These are phyloP conservation scores for Ceratobasidium sp. DNA, from an alignment of 1,284 basidiomycete species.

Conservation along the genomic window DNA sequence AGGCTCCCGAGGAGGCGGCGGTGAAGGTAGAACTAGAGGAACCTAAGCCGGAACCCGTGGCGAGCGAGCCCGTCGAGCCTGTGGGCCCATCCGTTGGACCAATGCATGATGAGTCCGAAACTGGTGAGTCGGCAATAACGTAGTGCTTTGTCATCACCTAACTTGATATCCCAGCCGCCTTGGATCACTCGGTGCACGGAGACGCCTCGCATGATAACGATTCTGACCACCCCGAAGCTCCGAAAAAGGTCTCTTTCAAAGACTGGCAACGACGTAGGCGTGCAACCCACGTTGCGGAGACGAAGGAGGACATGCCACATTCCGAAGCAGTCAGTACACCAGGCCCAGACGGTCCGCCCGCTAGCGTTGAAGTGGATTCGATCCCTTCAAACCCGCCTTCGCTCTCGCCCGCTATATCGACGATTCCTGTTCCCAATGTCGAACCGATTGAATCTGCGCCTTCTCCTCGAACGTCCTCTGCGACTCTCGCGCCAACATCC, in stretches of 20 bases:
- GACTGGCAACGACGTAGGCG: constrained; percentile 40
- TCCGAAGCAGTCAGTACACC: background rate
- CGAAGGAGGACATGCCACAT: background rate
- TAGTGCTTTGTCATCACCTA: background rate
- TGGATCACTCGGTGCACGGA: background rate
- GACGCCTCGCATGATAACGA: constrained; percentile 1
- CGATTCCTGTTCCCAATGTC: background rate
- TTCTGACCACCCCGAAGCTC: constrained; percentile 12
- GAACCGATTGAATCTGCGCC: background rate
- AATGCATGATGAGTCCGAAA: background rate
- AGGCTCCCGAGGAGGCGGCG: background rate
- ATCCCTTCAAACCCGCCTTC: background rate
- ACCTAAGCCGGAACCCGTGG: background rate
- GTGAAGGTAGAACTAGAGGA: constrained; percentile 5
- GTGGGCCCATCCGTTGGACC: background rate
- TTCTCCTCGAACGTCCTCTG: background rate
- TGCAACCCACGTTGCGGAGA: constrained; percentile 18
- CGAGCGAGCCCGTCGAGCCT: background rate
- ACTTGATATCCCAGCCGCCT: background rate
- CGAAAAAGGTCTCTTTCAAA: constrained; percentile 40
- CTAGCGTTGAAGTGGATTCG: background rate
- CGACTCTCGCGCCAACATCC: too few relatives aligned
- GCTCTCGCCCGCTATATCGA: background rate
- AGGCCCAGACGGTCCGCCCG: background rate
- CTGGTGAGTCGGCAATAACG: background rate